Evolutionary conservation across 192 early-diverging fungal species (phyloP).

Genomic region (Coemansia sp.): DNA sequence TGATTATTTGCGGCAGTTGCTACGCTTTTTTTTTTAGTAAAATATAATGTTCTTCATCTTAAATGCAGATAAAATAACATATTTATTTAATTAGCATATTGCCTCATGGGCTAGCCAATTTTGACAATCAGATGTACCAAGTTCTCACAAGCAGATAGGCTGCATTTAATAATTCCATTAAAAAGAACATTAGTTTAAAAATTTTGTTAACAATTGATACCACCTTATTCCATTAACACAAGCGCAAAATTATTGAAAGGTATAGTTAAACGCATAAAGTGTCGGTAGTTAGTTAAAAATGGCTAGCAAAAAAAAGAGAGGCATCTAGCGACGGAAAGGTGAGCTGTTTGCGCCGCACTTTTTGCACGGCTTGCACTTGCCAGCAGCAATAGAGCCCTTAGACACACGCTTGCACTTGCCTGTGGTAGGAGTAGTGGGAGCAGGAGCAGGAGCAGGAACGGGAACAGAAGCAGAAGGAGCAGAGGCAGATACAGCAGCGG

Average conservation of each 20-base stretch:
- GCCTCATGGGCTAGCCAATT: no score
- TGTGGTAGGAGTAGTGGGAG: conserved; percentile 1
- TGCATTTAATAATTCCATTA: no score
- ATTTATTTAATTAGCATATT: no score
- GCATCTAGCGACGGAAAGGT: conserved; percentile 36
- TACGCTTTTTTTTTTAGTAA: no score
- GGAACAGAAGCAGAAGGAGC: conserved; percentile 4
- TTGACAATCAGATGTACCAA: no score
- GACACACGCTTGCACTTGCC: conserved; percentile 56
- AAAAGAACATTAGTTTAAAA: no score
- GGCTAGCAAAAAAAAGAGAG: not conserved
- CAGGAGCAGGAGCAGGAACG: conserved; percentile 1
- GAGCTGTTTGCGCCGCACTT: conserved; percentile 32
- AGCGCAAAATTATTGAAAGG: not conserved
- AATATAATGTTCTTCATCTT: no score
- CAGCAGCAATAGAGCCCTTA: conserved; percentile 54
- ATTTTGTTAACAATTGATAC: no score
- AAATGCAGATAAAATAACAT: no score
- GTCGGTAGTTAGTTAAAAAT: not conserved
- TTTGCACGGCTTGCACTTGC: conserved; percentile 57
- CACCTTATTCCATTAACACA: not conserved
- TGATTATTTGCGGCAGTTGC: no score
- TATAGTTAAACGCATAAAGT: not conserved
- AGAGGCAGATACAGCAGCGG: not conserved
- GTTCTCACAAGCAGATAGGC: no score